Percentiles rank a stretch among this genome's conserved stretches.
Evolutionary conservation across 1,139 yeast species (phyloP).

Genomic region (Protomyces macrosporus): DNA sequence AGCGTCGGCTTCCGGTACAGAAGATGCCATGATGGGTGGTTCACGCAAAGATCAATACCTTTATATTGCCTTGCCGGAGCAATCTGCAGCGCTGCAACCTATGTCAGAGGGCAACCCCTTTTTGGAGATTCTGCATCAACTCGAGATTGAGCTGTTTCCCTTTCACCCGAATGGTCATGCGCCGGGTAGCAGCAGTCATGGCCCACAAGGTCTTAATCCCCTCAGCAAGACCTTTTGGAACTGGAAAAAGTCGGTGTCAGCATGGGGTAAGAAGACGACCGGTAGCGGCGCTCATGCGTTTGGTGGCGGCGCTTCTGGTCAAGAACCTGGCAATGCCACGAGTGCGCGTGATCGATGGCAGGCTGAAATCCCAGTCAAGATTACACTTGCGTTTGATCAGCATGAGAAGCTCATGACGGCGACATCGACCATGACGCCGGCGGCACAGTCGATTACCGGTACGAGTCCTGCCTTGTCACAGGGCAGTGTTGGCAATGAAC

Average conservation of each 20-base stretch:
- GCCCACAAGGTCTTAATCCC: not conserved
- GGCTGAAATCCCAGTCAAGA: slow-evolving; percentile 14
- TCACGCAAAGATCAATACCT: slow-evolving; percentile 23
- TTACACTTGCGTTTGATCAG: not conserved
- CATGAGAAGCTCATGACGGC: not conserved
- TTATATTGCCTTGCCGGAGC: slow-evolving; percentile 22
- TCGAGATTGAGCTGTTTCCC: slow-evolving; percentile 18
- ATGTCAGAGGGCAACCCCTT: slow-evolving; percentile 23
- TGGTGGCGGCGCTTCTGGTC: not conserved
- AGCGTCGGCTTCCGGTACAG: not conserved
- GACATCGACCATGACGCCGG: not conserved
- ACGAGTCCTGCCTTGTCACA: not conserved
- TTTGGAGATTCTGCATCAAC: slow-evolving; percentile 17
- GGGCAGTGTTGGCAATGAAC: not conserved
- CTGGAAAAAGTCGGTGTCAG: not conserved
- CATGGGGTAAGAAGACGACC: not conserved
- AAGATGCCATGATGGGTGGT: slow-evolving; percentile 15
- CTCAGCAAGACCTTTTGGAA: not conserved
- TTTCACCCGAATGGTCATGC: not conserved
- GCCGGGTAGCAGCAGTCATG: not conserved
- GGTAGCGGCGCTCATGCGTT: too few species aligned
- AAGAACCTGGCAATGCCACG: not conserved
- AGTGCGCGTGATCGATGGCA: slow-evolving; percentile 4
- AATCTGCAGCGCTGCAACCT: slow-evolving; percentile 13
- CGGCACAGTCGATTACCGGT: not conserved